Conservation (phyloP, 305 asterid species). For the Fraxinus paxiana region DNA sequence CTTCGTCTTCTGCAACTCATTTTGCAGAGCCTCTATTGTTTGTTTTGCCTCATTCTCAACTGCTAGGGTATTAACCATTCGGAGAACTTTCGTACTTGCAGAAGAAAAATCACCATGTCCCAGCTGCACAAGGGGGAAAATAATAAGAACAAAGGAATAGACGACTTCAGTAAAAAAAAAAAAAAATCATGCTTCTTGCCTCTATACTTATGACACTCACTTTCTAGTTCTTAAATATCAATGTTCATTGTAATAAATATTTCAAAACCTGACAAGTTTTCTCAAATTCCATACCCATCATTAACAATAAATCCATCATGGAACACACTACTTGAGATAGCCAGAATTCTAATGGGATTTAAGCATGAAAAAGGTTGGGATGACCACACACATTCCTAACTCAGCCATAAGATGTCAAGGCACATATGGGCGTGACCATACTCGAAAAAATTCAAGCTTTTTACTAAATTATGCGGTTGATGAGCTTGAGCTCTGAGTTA, state of each 20-base stretch:
- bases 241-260: background rate
- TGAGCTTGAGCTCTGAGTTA: background rate
- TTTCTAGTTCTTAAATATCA: background rate
- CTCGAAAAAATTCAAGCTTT: conserved; percentile 10
- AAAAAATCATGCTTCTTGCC: background rate
- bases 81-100: conserved; percentile 81
- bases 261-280: background rate
- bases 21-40: conserved; percentile 91
- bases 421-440: background rate
- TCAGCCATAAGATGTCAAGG: background rate
- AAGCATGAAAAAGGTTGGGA: background rate
- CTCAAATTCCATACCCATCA: background rate
- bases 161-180: background rate
- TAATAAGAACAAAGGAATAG: background rate
- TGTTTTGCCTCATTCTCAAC: conserved; percentile 88
- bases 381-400: background rate
- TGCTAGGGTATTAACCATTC: conserved; percentile 89
- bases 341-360: background rate
- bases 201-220: background rate
- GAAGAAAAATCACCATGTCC: conserved; percentile 97
- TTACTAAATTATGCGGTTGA: background rate
- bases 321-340: background rate
- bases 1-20: conserved; percentile 84
- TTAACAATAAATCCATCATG: background rate
- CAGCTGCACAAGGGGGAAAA: conserved; percentile 47